Conservation (phyloP, 2,329 filamentous ascomycete genomes). For the Sphaerulina populicola region DNA sequence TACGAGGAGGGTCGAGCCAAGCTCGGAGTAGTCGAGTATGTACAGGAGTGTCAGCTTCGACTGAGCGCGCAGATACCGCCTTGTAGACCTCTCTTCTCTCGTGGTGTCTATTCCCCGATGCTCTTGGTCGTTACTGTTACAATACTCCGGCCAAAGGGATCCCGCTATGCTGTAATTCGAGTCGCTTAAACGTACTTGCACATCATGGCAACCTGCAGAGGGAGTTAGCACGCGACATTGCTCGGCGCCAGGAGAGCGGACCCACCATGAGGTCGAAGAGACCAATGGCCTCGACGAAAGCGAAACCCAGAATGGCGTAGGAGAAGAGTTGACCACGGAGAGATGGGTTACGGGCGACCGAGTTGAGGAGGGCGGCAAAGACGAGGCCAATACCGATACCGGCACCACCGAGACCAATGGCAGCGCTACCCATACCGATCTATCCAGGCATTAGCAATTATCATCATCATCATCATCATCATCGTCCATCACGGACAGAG, state of each 20-base stretch:
- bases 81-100: conserved; percentile 5
- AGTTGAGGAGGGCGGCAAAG: conserved; percentile 81
- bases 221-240: background rate
- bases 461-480: background rate
- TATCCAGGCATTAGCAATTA: background rate
- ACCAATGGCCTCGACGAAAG: conserved; percentile 88
- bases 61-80: background rate
- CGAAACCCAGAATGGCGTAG: conserved; percentile 91
- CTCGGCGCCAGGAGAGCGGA: background rate
- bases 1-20: background rate
- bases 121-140: conserved; percentile 23
- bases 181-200: conserved; percentile 52
- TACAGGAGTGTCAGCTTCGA: background rate
- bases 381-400: conserved; percentile 88
- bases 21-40: background rate
- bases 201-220: conserved; percentile 64
- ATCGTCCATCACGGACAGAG: conserved; percentile 41
- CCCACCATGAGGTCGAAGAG: conserved; percentile 71
- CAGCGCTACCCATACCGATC: conserved; percentile 70
- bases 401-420: conserved; percentile 63
- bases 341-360: conserved; percentile 87
- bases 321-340: conserved; percentile 94
- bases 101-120: conserved; percentile 17
- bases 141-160: conserved; percentile 11
- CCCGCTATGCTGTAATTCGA: conserved; percentile 16